Evolutionary conservation across 495 filamentous ascomycete species (phyloP).

Genomic region (Massariosphaeria phaeospora): DNA sequence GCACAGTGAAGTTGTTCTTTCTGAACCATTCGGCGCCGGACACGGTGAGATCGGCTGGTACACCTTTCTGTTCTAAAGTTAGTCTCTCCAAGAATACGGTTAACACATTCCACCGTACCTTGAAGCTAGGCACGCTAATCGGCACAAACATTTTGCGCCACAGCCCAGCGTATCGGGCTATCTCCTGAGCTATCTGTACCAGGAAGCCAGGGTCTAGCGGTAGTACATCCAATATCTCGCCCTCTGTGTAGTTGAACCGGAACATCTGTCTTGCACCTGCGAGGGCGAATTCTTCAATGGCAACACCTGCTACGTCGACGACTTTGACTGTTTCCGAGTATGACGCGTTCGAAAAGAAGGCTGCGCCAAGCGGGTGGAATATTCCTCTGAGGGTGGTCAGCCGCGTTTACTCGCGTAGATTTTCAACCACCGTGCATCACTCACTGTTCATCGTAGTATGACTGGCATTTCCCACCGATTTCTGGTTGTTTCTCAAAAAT

Average conservation of each 20-base stretch:
- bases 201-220: slow-evolving; percentile 1
- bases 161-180: slow-evolving; percentile 21
- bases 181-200: slow-evolving; percentile 1
- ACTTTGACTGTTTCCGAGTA: slow-evolving; percentile 29
- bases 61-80: slow-evolving; percentile 28
- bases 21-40: slow-evolving; percentile 24
- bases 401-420: slow-evolving; percentile 2
- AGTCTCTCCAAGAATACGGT: background rate
- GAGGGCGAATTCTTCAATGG: slow-evolving; percentile 14
- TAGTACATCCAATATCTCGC: slow-evolving; percentile 5
- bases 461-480: slow-evolving; percentile 32
- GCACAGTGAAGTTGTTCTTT: slow-evolving; percentile 23
- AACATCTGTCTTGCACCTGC: slow-evolving; percentile 18
- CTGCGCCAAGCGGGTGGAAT: slow-evolving; percentile 30
- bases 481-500: slow-evolving; percentile 31
- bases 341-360: slow-evolving; percentile 29
- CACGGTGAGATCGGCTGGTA: slow-evolving; percentile 25
- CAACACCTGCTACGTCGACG: slow-evolving; percentile 19
- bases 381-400: slow-evolving; percentile 28
- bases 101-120: slow-evolving; percentile 7
- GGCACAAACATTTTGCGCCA: slow-evolving; percentile 25
- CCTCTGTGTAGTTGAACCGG: slow-evolving; percentile 24
- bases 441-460: slow-evolving; percentile 30
- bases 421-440: slow-evolving; percentile 8
- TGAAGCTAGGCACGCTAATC: slow-evolving; percentile 23